These are phyloP conservation scores for Xylaria sp. DNA, from an alignment of 2,329 filamentous ascomycete species.

Conservation along the genomic window DNA sequence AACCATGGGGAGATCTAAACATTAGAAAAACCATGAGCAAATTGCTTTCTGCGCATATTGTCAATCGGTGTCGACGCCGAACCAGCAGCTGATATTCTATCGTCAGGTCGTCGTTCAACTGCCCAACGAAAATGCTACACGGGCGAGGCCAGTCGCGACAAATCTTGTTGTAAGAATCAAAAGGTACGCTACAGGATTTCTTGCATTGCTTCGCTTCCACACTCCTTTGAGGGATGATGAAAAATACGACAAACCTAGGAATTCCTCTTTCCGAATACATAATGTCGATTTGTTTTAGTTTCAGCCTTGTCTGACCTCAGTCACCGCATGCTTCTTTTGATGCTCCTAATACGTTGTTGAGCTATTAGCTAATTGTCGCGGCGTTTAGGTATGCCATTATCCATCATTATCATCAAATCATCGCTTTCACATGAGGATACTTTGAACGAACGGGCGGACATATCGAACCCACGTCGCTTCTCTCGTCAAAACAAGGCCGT, in stretches of 20 bases:
- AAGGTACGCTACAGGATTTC: constrained; percentile 29
- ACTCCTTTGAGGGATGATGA: constrained; percentile 64
- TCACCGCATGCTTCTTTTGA: constrained; percentile 31
- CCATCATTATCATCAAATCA: constrained; percentile 35
- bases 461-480: constrained; percentile 64
- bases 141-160: background rate
- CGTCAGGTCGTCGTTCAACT: constrained; percentile 5
- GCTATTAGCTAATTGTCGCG: constrained; percentile 34
- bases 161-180: constrained; percentile 5
- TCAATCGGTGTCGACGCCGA: background rate
- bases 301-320: constrained; percentile 74
- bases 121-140: background rate
- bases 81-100: constrained; percentile 34
- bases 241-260: constrained; percentile 67
- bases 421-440: constrained; percentile 64
- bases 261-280: constrained; percentile 76
- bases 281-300: constrained; percentile 74
- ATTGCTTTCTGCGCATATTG: constrained; percentile 22
- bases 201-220: background rate
- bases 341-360: constrained; percentile 33
- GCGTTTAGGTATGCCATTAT: constrained; percentile 57
- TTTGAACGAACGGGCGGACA: constrained; percentile 78
- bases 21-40: constrained; percentile 69
- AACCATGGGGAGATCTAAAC: constrained; percentile 65
- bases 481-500: constrained; percentile 67